These are phyloP conservation scores for Leishmania guyanensis DNA, from an alignment of 208 protist species.

Conservation along the genomic window DNA sequence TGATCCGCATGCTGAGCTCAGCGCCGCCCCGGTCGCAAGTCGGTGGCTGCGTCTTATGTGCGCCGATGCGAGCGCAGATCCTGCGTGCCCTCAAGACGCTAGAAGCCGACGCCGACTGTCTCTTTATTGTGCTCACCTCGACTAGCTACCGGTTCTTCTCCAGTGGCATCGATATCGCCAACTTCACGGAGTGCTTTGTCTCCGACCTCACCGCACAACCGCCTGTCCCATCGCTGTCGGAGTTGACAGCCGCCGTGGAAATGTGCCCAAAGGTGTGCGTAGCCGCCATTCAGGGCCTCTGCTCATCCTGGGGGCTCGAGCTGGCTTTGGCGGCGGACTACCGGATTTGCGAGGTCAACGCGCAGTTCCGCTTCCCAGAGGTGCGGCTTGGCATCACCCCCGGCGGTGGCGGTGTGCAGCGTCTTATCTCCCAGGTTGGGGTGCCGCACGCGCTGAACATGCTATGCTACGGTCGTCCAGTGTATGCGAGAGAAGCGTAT, in stretches of 20 bases:
- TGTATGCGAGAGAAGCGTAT: slow-evolving; percentile 54
- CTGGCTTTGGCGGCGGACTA: slow-evolving; percentile 71
- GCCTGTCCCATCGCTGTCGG: slow-evolving; percentile 54
- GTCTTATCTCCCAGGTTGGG: slow-evolving; percentile 72
- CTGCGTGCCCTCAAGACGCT: slow-evolving; percentile 41
- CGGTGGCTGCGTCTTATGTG: slow-evolving; percentile 41
- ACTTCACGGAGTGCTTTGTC: slow-evolving; percentile 47
- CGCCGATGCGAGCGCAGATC: slow-evolving; percentile 49
- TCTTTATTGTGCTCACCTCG: slow-evolving; percentile 45
- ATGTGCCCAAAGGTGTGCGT: slow-evolving; percentile 66
- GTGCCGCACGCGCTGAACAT: slow-evolving; percentile 44
- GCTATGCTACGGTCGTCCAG: slow-evolving; percentile 36
- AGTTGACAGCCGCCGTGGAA: slow-evolving; percentile 54
- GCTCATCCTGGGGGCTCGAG: slow-evolving; percentile 79
- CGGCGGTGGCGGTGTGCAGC: slow-evolving; percentile 76
- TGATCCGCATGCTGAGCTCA: slow-evolving; percentile 52
- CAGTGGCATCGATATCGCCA: slow-evolving; percentile 57
- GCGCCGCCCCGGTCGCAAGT: slow-evolving; percentile 35
- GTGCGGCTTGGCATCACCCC: slow-evolving; percentile 76
- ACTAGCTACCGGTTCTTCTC: slow-evolving; percentile 66
- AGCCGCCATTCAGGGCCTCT: slow-evolving; percentile 67
- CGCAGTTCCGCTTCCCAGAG: slow-evolving; percentile 64
- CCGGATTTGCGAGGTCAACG: slow-evolving; percentile 51
- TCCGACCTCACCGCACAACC: slow-evolving; percentile 32
- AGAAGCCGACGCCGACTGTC: slow-evolving; percentile 39